phyloP scores from a whole-genome alignment of 176 grass and related monocot genomes.

The Thalia dealbata region DNA sequence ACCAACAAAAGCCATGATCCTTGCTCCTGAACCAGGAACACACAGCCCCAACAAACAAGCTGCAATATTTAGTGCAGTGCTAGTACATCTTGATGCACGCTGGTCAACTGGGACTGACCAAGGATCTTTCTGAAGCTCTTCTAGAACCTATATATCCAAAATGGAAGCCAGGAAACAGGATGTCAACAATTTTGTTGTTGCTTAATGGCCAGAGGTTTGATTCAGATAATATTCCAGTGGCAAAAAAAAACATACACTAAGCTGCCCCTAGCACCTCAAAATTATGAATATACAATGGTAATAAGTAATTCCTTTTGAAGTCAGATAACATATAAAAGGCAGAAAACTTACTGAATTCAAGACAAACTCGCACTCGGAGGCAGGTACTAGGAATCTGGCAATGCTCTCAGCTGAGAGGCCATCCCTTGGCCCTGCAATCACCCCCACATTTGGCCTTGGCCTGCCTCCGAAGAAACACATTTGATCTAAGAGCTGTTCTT shows the following conservation, averaged over 20 bases:
- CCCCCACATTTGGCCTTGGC: conserved; percentile 56
- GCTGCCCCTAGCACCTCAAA: not conserved
- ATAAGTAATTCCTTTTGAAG: not conserved
- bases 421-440: conserved; percentile 61
- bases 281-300: not conserved
- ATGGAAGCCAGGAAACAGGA: not conserved
- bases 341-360: conserved; percentile 68
- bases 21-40: conserved; percentile 84
- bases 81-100: conserved; percentile 74
- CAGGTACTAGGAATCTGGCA: conserved; percentile 76
- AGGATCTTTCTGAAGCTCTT: conserved; percentile 83
- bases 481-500: conserved; percentile 89
- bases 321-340: not conserved
- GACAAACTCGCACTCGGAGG: conserved; percentile 85
- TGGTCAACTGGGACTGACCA: conserved; percentile 73
- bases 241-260: no score
- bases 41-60: conserved; percentile 68
- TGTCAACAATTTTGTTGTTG: not conserved
- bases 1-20: conserved; percentile 92
- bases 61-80: conserved; percentile 70
- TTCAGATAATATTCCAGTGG: no score
- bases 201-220: no score
- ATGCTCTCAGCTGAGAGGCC: conserved; percentile 69
- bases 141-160: conserved; percentile 52
- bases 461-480: conserved; percentile 74